Evolutionary conservation across 2,329 filamentous ascomycete genomes (phyloP).

Genomic region (Parastagonospora avenae): DNA sequence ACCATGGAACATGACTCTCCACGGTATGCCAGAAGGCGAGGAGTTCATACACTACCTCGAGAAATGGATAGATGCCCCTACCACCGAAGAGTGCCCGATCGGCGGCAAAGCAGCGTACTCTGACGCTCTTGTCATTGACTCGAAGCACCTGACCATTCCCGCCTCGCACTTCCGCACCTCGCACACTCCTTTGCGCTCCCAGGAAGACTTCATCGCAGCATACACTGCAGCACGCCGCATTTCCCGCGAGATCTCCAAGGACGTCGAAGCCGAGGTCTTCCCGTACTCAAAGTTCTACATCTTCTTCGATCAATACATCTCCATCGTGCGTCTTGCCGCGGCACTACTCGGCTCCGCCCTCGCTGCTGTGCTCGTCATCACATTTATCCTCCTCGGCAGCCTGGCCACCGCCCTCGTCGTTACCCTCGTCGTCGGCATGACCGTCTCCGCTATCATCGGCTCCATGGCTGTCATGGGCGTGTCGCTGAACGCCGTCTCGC

Average conservation of each 20-base stretch:
- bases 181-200: constrained; percentile 84
- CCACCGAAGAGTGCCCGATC: constrained; percentile 82
- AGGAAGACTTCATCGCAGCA: constrained; percentile 89
- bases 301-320: constrained; percentile 96
- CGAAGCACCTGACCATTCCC: constrained; percentile 68
- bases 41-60: constrained; percentile 88
- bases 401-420: constrained; percentile 80
- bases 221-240: constrained; percentile 91
- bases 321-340: constrained; percentile 79
- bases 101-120: constrained; percentile 88
- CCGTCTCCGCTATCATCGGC: constrained; percentile 89
- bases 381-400: constrained; percentile 81
- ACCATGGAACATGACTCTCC: constrained; percentile 85
- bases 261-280: constrained; percentile 82
- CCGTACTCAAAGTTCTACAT: constrained; percentile 98
- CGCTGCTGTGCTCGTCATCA: constrained; percentile 81
- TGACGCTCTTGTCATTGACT: constrained; percentile 79
- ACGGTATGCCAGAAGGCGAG: constrained; percentile 89
- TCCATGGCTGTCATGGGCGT: constrained; percentile 90
- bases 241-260: constrained; percentile 71
- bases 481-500: constrained; percentile 89
- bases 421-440: constrained; percentile 89
- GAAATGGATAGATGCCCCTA: constrained; percentile 81
- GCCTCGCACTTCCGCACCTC: constrained; percentile 92
- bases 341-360: constrained; percentile 82